Base-by-base conservation (phyloP, 257 asterid genomes). In the Hygrophila difformis region DNA sequence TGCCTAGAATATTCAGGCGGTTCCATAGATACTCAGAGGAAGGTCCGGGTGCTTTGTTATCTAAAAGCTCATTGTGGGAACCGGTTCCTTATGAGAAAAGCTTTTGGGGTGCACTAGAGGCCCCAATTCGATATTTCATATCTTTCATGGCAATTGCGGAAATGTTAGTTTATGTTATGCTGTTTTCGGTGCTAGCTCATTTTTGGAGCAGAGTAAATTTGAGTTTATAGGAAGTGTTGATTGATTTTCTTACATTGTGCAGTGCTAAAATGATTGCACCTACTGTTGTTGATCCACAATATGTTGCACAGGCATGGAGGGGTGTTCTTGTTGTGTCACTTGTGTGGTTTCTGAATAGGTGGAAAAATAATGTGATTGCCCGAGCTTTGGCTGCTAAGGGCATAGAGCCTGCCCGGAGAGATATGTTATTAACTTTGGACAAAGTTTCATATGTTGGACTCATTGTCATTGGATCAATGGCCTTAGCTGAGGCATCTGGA, bases 31-130 rank as follows among this genome's bases (percentile, higher is more conserved):
- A 75, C 60, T 70, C 93, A 0, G 66, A 60, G 23, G 69, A 73
- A 72, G 93, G 94, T 11, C 87, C 93, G 0, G 92, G 82, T 39
- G 43, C 73, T 56, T 54, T 85, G 71, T 51, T 89, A 28, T 55
- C 76, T 48, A 62, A 65, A 41, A 74, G 71, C 64, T 65, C 88
- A 0, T 14, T 81, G 48, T 81, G 82, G 89, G 78, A 77, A 7
- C 75, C 86, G 0, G 94, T 82, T 47, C 73, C 98, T 52, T 91
- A 91, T 39, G 96, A 91, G 66, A 70, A 68, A 50, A 86, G 98
- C 71, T 59, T 82, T 49, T 91, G 92, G 93, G 86, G 93, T 41
- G 96, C 98, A 46, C 16, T 91, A 75, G 98, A 91, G 72, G 81
- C 43, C 22, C 98, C 98, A 0, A 49, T 78, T 51, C 75, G 96